Percentiles rank a stretch among this genome's conserved stretches.
phyloP scores from a whole-genome alignment of 1,139 yeast species.

The Yamadazyma atmosphaerica region DNA sequence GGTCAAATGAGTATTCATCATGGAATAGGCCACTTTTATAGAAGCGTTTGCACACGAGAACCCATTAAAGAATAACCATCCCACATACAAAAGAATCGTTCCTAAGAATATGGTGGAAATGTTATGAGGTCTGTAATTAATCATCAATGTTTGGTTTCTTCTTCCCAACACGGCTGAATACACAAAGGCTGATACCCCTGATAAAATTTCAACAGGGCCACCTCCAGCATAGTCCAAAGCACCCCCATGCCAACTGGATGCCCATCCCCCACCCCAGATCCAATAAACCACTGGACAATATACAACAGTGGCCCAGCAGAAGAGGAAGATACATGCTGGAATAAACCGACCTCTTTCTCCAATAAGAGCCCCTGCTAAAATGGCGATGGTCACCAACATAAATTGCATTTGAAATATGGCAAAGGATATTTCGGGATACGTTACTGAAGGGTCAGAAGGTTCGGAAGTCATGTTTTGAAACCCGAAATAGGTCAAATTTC shows the following conservation, averaged over 20 bases:
- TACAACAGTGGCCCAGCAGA: constrained; percentile 87
- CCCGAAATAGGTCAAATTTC: constrained; percentile 81
- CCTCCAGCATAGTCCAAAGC: constrained; percentile 97
- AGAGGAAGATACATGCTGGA: constrained; percentile 80
- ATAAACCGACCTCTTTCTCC: constrained; percentile 91
- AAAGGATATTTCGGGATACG: constrained; percentile 80
- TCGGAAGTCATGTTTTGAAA: constrained; percentile 68
- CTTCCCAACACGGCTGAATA: constrained; percentile 81
- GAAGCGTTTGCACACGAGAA: constrained; percentile 71
- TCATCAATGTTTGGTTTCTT: constrained; percentile 78
- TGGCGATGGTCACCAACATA: constrained; percentile 84
- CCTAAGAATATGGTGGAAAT: constrained; percentile 84
- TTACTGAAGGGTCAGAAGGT: constrained; percentile 32
- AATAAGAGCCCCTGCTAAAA: constrained; percentile 83
- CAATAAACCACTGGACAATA: constrained; percentile 93
- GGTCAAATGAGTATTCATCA: constrained; percentile 87
- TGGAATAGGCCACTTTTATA: constrained; percentile 73
- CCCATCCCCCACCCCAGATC: constrained; percentile 98
- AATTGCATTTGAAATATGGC: constrained; percentile 92
- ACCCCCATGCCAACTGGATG: constrained; percentile 69
- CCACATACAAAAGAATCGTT: constrained; percentile 61
- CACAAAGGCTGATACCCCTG: constrained; percentile 90
- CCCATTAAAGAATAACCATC: constrained; percentile 90
- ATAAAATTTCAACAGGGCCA: constrained; percentile 91
- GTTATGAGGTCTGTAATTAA: constrained; percentile 93